These are phyloP conservation scores for Diaporthe caulivora DNA, from an alignment of 2,329 filamentous ascomycete species.

Conservation along the genomic window DNA sequence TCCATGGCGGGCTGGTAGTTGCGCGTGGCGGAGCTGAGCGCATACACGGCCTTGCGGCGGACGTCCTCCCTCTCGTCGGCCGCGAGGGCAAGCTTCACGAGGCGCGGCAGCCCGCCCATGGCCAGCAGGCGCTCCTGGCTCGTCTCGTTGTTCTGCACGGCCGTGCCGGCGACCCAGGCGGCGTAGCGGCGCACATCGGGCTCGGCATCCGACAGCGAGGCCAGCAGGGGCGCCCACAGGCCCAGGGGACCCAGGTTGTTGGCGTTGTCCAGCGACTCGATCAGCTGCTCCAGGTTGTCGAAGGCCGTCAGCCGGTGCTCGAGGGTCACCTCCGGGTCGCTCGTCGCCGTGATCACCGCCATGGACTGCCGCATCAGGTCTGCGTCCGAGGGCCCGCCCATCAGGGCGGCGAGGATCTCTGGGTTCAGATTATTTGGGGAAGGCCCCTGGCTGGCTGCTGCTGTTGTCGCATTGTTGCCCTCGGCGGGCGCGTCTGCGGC, in stretches of 20 bases:
- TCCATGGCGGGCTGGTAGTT: slow-evolving; percentile 92
- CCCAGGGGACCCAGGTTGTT: slow-evolving; percentile 87
- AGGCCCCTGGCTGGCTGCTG: slow-evolving; percentile 3
- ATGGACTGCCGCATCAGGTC: slow-evolving; percentile 92
- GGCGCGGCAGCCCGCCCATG: slow-evolving; percentile 75
- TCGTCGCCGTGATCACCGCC: slow-evolving; percentile 73
- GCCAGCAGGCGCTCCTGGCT: slow-evolving; percentile 79
- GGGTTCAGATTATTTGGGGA: slow-evolving; percentile 66
- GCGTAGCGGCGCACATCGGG: slow-evolving; percentile 84
- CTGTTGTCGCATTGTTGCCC: neutral
- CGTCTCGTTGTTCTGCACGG: slow-evolving; percentile 94
- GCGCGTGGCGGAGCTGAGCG: slow-evolving; percentile 85
- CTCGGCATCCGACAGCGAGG: slow-evolving; percentile 76
- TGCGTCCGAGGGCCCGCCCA: slow-evolving; percentile 89
- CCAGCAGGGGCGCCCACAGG: slow-evolving; percentile 85
- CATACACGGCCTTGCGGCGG: slow-evolving; percentile 89
- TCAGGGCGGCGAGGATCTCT: slow-evolving; percentile 78
- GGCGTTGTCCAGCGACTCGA: slow-evolving; percentile 95
- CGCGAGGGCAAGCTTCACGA: slow-evolving; percentile 75
- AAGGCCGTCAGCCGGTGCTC: slow-evolving; percentile 87
- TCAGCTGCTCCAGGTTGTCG: slow-evolving; percentile 94
- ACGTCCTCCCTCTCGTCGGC: slow-evolving; percentile 72
- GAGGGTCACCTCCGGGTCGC: slow-evolving; percentile 72
- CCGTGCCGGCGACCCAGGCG: slow-evolving; percentile 94
- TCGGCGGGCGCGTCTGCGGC: slow-evolving; percentile 49